phyloP scores from a whole-genome alignment of 371 early-diverging fungal species.

The Coemansia sp. region DNA sequence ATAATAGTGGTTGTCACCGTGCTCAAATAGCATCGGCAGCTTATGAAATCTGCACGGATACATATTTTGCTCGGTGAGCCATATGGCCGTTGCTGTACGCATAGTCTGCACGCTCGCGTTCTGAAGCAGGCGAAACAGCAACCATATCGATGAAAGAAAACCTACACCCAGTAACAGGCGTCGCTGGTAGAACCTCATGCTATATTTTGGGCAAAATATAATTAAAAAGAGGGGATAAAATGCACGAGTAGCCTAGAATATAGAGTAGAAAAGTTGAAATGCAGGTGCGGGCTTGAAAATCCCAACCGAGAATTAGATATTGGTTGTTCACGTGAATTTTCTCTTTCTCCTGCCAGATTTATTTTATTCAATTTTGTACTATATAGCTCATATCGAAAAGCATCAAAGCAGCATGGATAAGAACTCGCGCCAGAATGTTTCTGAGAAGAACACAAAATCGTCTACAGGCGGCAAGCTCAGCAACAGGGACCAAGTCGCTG shows the following conservation, averaged over 20 bases:
- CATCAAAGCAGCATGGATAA: background rate
- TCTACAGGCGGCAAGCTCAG: slow-evolving; percentile 1
- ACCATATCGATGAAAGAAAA: background rate
- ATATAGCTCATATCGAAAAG: background rate
- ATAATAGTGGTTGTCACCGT: slow-evolving; percentile 40
- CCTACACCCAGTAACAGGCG: slow-evolving; percentile 18
- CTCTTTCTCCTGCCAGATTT: background rate
- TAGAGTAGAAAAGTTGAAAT: background rate
- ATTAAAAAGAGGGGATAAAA: too few species aligned
- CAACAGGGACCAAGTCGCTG: background rate
- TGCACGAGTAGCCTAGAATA: background rate
- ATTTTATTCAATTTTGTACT: background rate
- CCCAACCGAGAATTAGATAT: background rate
- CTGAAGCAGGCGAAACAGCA: slow-evolving; percentile 7
- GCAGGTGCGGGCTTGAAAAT: background rate
- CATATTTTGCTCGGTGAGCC: slow-evolving; percentile 21
- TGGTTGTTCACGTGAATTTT: background rate
- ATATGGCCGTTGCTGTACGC: slow-evolving; percentile 5
- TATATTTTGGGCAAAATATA: too few species aligned
- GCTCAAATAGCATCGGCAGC: slow-evolving; percentile 38
- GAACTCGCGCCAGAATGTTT: background rate
- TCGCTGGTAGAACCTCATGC: slow-evolving; percentile 16
- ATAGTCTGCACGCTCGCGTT: slow-evolving; percentile 13
- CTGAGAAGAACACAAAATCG: background rate
- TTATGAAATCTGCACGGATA: slow-evolving; percentile 35